These are phyloP conservation scores for Botrytis fabae DNA, from an alignment of 2,329 filamentous ascomycete species.

Conservation along the genomic window DNA sequence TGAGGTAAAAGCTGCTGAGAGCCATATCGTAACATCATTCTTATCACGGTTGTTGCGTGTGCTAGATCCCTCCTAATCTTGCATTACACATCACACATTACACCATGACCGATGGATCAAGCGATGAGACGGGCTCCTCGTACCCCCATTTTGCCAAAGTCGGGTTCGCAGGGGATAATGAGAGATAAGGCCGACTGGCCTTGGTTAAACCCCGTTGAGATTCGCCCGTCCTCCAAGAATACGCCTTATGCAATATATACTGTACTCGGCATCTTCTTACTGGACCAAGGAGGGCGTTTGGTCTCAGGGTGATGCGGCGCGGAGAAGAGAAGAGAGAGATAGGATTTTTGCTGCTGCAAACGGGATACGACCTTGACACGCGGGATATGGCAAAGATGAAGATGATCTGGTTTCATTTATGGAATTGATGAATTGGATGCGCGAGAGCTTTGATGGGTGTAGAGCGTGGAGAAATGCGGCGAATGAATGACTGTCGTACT, in stretches of 20 bases:
- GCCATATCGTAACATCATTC: not conserved
- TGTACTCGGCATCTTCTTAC: constrained; percentile 15
- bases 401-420: constrained; percentile 3
- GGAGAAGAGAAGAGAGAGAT: not conserved
- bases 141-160: constrained; percentile 14
- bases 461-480: not conserved
- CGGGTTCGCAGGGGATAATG: constrained; percentile 6
- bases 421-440: not conserved
- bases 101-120: not conserved
- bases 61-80: not conserved
- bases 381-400: not conserved
- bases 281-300: not conserved
- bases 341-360: not conserved
- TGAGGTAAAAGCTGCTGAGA: not conserved
- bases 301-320: not conserved
- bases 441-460: not conserved
- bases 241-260: not conserved
- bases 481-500: constrained; percentile 9
- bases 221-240: not conserved
- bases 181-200: constrained; percentile 11
- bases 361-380: constrained; percentile 15
- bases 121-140: not conserved
- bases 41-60: not conserved
- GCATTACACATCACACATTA: not conserved
- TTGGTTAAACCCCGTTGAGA: not conserved